Evolutionary conservation across 495 filamentous ascomycete species (phyloP).

Genomic region (Aspergillus homomorphus): DNA sequence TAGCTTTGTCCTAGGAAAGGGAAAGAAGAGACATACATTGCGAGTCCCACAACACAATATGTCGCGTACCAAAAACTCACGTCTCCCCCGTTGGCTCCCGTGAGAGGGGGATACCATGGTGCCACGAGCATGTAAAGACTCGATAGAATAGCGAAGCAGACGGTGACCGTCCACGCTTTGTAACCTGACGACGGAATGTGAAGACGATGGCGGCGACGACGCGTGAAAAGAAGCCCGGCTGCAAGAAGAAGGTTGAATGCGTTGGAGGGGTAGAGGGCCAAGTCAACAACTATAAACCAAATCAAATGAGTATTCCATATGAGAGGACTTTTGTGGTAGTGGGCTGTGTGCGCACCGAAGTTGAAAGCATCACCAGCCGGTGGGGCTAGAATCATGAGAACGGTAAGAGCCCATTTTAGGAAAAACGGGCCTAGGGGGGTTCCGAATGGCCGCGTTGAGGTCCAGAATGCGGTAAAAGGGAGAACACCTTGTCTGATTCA

Average conservation of each 20-base stretch:
- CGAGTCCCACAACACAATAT: slow-evolving; percentile 55
- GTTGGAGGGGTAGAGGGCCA: slow-evolving; percentile 49
- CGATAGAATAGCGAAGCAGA: slow-evolving; percentile 53
- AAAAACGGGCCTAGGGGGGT: slow-evolving; percentile 59
- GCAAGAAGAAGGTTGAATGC: slow-evolving; percentile 55
- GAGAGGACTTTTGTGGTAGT: background rate
- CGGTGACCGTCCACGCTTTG: slow-evolving; percentile 49
- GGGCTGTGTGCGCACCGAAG: slow-evolving; percentile 35
- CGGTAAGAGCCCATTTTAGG: slow-evolving; percentile 55
- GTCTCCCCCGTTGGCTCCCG: slow-evolving; percentile 53
- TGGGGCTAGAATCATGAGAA: slow-evolving; percentile 63
- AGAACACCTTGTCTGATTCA: slow-evolving; percentile 58
- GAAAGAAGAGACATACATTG: slow-evolving; percentile 42
- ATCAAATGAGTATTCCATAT: no score
- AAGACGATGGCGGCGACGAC: slow-evolving; percentile 47
- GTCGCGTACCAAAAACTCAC: slow-evolving; percentile 69
- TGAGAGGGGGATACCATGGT: slow-evolving; percentile 64
- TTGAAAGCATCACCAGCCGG: slow-evolving; percentile 69
- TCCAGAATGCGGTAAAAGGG: slow-evolving; percentile 61
- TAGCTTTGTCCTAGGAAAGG: background rate
- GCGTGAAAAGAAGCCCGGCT: slow-evolving; percentile 51
- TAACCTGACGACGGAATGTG: slow-evolving; percentile 46
- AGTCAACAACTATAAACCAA: slow-evolving; percentile 51
- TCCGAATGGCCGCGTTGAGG: slow-evolving; percentile 59
- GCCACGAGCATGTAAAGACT: slow-evolving; percentile 57